Evolutionary conservation across 1,284 basidiomycete species (phyloP).

Genomic region (Trichosporon ovoides): DNA sequence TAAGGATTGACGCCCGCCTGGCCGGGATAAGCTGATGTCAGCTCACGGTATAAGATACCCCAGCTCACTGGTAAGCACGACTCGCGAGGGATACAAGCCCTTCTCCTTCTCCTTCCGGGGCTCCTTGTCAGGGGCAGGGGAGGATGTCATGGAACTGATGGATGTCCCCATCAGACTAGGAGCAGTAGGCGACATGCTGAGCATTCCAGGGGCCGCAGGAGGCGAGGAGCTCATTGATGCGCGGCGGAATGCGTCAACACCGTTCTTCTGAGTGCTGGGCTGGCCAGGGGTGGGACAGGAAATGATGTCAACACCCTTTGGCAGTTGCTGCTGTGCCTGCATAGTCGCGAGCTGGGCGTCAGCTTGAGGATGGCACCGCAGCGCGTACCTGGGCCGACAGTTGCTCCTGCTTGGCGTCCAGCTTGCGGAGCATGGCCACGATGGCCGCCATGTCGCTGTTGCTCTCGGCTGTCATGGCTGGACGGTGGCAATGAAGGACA

Average conservation of each 20-base stretch:
- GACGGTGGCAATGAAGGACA: background rate
- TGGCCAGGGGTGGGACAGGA: slow-evolving; percentile 6
- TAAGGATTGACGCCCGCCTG: slow-evolving; percentile 70
- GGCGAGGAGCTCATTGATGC: slow-evolving; percentile 13
- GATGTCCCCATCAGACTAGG: slow-evolving; percentile 11
- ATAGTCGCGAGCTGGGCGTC: slow-evolving; percentile 10
- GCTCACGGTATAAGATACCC: background rate
- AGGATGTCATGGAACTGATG: background rate
- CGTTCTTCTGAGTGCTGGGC: slow-evolving; percentile 1
- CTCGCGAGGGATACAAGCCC: slow-evolving; percentile 35
- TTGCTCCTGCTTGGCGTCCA: slow-evolving; percentile 36
- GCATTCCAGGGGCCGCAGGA: background rate
- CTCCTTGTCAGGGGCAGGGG: slow-evolving; percentile 16
- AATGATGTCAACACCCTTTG: slow-evolving; percentile 1
- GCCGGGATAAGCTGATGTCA: slow-evolving; percentile 59
- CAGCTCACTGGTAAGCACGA: slow-evolving; percentile 38
- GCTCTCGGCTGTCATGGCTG: slow-evolving; percentile 9
- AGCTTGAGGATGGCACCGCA: background rate
- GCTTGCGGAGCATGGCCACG: slow-evolving; percentile 31
- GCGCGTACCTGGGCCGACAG: slow-evolving; percentile 32
- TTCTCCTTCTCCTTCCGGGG: slow-evolving; percentile 24
- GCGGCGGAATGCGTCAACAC: slow-evolving; percentile 14
- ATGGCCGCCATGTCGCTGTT: slow-evolving; percentile 29
- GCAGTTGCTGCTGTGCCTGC: background rate
- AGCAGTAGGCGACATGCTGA: background rate